phyloP scores from a whole-genome alignment of 306 rosid genomes.

The Cicer pinnatifidum region DNA sequence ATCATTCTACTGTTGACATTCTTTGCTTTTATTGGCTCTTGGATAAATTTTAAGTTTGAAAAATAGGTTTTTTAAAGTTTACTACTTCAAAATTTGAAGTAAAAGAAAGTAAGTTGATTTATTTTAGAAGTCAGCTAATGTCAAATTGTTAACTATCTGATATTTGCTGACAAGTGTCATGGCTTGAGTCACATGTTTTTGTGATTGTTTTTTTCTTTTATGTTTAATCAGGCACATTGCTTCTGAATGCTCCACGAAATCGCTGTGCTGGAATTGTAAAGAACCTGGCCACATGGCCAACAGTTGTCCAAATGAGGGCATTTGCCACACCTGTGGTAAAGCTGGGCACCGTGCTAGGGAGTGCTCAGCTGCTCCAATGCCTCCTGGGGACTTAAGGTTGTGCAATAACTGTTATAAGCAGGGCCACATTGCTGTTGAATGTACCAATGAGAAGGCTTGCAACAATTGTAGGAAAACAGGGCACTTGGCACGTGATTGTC shows the following conservation, averaged over 20 bases:
- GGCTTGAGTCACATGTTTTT: slow-evolving; percentile 12
- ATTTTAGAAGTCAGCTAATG: not conserved
- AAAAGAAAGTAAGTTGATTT: not conserved
- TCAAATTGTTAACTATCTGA: slow-evolving; percentile 15
- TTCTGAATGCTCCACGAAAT: slow-evolving; percentile 91
- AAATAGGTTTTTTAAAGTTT: slow-evolving; percentile 19
- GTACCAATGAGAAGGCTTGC: slow-evolving; percentile 98
- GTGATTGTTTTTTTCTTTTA: slow-evolving; percentile 14
- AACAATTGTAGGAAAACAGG: slow-evolving; percentile 98
- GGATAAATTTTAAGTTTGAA: slow-evolving; percentile 21
- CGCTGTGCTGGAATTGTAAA: slow-evolving; percentile 96
- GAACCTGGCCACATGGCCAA: slow-evolving; percentile 99
- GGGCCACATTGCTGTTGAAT: slow-evolving; percentile 96
- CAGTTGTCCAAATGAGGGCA: slow-evolving; percentile 90
- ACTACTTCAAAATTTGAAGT: slow-evolving; percentile 7
- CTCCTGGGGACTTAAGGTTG: slow-evolving; percentile 90
- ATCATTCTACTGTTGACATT: not conserved
- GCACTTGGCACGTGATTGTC: slow-evolving; percentile 97
- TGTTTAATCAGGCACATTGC: slow-evolving; percentile 81
- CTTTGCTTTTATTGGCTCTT: slow-evolving; percentile 19
- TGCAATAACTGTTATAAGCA: slow-evolving; percentile 98
- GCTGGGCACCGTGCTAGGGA: slow-evolving; percentile 95
- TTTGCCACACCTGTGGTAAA: slow-evolving; percentile 98
- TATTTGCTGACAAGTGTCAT: slow-evolving; percentile 5
- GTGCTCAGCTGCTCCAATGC: slow-evolving; percentile 80